A percentile compares a stretch with the other conserved stretches of the same genome.
Evolutionary conservation across 2,329 filamentous ascomycete species (phyloP).

Genomic region (Xylariaceae sp.): DNA sequence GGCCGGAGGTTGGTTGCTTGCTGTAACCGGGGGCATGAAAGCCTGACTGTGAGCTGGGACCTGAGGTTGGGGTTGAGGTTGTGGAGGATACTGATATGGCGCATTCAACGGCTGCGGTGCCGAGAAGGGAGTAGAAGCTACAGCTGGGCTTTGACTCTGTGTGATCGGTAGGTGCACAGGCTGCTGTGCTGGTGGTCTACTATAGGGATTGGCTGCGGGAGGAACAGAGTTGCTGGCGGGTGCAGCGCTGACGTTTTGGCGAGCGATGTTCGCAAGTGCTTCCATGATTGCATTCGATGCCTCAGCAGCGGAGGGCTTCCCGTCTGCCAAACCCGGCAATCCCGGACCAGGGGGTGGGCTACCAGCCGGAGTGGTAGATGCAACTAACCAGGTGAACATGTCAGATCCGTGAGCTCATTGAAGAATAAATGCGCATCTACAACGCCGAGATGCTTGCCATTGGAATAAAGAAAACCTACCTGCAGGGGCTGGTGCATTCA

Average conservation of each 20-base stretch:
- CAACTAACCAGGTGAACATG: conserved; percentile 46
- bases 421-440: neutral
- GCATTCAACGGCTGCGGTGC: conserved; percentile 59
- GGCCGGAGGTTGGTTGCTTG: conserved; percentile 38
- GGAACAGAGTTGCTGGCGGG: conserved; percentile 42
- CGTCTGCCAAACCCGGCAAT: conserved; percentile 34
- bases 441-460: conserved; percentile 1
- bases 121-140: conserved; percentile 38
- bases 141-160: conserved; percentile 30
- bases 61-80: conserved; percentile 38
- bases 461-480: conserved; percentile 59
- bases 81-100: conserved; percentile 46
- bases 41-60: conserved; percentile 34
- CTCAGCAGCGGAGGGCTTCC: conserved; percentile 36
- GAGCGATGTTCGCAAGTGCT: conserved; percentile 76
- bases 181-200: conserved; percentile 24
- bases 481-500: conserved; percentile 58
- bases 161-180: conserved; percentile 21
- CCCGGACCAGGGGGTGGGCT: conserved; percentile 52
- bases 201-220: conserved; percentile 33
- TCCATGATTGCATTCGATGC: conserved; percentile 67
- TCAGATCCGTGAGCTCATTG: conserved; percentile 37
- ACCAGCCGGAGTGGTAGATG: conserved; percentile 69
- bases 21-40: conserved; percentile 30
- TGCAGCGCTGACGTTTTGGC: conserved; percentile 61